Conservation (phyloP, 2,329 filamentous ascomycete genomes). For the Calonectria pseudoreteaudii region DNA sequence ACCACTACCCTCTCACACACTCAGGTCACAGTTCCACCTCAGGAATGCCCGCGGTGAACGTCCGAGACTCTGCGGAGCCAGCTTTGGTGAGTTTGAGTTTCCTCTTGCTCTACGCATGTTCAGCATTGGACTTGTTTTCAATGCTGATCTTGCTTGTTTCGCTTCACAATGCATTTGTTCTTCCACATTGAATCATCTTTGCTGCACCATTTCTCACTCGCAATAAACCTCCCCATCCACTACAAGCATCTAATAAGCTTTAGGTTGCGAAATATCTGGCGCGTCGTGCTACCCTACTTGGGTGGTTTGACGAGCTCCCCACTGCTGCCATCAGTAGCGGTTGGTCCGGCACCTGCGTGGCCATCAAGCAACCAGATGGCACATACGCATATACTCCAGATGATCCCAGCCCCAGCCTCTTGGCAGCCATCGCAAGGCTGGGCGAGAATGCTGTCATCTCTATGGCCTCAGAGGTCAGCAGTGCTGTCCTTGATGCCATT, state of each 20-base stretch:
- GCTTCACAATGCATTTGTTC: too few relatives aligned
- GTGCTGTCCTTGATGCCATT: slow-evolving; percentile 36
- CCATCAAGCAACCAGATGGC: slow-evolving; percentile 37
- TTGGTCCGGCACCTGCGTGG: slow-evolving; percentile 41
- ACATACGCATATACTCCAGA: slow-evolving; percentile 36
- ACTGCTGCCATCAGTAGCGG: slow-evolving; percentile 36
- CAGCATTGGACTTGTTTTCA: neutral
- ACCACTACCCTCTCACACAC: slow-evolving; percentile 23
- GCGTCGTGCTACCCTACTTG: slow-evolving; percentile 41
- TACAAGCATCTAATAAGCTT: slow-evolving; percentile 3
- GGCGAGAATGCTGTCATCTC: slow-evolving; percentile 38
- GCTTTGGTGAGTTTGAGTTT: slow-evolving; percentile 32
- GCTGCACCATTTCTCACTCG: neutral
- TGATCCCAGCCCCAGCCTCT: slow-evolving; percentile 37
- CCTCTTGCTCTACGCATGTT: neutral
- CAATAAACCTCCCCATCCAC: neutral
- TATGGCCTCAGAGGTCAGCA: slow-evolving; percentile 40
- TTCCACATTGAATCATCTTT: too few relatives aligned
- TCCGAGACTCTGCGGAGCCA: slow-evolving; percentile 32
- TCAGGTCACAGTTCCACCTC: slow-evolving; percentile 38
- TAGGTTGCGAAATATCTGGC: slow-evolving; percentile 43
- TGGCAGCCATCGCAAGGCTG: slow-evolving; percentile 33
- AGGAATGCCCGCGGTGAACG: slow-evolving; percentile 36
- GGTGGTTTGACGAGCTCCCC: slow-evolving; percentile 43
- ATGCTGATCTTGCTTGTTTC: too few relatives aligned